phyloP scores from a whole-genome alignment of 1,284 basidiomycete genomes.

The Cryptococcus maquisensis region DNA sequence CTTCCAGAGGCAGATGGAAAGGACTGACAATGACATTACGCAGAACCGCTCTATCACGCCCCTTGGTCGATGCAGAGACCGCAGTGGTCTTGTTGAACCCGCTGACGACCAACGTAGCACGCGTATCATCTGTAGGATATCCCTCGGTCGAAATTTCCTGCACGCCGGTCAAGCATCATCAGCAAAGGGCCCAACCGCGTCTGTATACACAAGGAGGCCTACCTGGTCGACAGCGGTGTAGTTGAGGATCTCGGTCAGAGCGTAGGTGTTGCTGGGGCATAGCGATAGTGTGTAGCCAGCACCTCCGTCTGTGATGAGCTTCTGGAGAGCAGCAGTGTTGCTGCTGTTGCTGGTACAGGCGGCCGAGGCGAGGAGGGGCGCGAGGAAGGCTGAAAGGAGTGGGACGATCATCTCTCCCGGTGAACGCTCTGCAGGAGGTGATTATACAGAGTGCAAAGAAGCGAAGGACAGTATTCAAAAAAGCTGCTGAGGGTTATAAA shows the following conservation, averaged over 20 bases:
- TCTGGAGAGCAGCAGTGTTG: constrained; percentile 63
- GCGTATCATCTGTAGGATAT: constrained; percentile 59
- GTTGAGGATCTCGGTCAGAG: constrained; percentile 60
- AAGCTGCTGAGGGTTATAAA: too few species aligned
- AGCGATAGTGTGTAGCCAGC: constrained; percentile 61
- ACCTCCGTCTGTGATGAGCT: constrained; percentile 61
- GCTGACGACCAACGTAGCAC: constrained; percentile 58
- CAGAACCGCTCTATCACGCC: constrained; percentile 59
- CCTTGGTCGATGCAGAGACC: constrained; percentile 60
- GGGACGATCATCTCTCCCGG: background rate
- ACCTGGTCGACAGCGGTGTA: constrained; percentile 58
- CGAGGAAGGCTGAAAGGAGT: constrained; percentile 1
- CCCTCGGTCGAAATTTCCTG: constrained; percentile 75
- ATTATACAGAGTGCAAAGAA: too few species aligned
- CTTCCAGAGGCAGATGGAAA: too few species aligned
- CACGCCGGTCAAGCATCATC: background rate
- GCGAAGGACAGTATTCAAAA: too few species aligned
- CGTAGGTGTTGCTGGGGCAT: constrained; percentile 61
- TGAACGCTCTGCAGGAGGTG: too few species aligned
- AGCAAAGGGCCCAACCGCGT: background rate
- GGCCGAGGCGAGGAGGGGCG: constrained; percentile 7
- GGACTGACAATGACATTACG: constrained; percentile 63
- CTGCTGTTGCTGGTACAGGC: constrained; percentile 53
- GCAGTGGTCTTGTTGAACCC: constrained; percentile 61
- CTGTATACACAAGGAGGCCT: constrained; percentile 4